Conservation (phyloP, 257 asterid species). For the Nicotiana benthamiana region DNA sequence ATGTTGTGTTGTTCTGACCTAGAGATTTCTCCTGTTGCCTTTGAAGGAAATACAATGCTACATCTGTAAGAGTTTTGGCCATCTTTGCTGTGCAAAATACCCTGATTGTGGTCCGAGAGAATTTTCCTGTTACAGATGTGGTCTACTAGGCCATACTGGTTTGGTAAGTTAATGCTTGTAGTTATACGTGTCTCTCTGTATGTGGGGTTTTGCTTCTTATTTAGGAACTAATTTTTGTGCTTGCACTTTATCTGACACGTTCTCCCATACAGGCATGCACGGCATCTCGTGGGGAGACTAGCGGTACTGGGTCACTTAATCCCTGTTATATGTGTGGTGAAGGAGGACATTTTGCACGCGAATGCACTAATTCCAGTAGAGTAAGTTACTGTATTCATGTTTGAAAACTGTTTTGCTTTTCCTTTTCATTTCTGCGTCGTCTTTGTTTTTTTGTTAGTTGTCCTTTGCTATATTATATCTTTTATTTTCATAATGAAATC, state of each 20-base stretch:
- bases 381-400: neutral
- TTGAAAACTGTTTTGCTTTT: neutral
- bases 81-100: conserved; percentile 67
- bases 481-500: neutral
- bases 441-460: neutral
- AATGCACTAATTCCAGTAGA: conserved; percentile 43
- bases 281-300: conserved; percentile 29
- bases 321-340: conserved; percentile 74
- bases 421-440: neutral
- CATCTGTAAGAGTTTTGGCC: conserved; percentile 66
- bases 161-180: conserved; percentile 46
- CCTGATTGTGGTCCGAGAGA: conserved; percentile 43
- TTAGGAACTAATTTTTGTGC: neutral
- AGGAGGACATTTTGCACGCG: conserved; percentile 91
- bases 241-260: neutral
- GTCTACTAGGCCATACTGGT: conserved; percentile 85
- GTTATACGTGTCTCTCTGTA: neutral
- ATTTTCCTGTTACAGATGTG: conserved; percentile 84
- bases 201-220: neutral
- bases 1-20: neutral
- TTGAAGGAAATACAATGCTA: conserved; percentile 72
- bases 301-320: conserved; percentile 21
- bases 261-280: conserved; percentile 42
- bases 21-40: neutral
- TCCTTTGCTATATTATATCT: neutral